Base-by-base conservation (phyloP, 1,284 basidiomycete species). In the Ustilago sp. region DNA sequence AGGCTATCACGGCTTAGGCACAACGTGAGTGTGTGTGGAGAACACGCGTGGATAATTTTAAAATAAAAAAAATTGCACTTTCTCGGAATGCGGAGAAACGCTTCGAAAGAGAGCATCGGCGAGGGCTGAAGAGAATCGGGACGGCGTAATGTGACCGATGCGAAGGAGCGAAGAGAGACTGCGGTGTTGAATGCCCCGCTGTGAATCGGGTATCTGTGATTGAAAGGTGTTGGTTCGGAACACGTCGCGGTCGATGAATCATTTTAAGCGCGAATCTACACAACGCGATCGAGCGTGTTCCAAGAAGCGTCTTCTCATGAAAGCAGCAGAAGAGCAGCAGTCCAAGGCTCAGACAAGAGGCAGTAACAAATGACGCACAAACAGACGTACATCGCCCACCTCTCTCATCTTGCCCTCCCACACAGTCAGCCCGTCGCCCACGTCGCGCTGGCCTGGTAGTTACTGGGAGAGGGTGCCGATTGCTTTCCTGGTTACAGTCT, bases 271-370 rank as follows among this genome's bases (percentile, higher is more conserved):
- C 70, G 61, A 64, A 59, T 36, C 58, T 39, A 68, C 65, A 64
- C 65, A 64, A 68, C 70, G 70, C 70, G 65, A 68, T 54, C 56
- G 28, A 57, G 41, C 38, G 19, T 31, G 36, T 34, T 15, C 39
- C 13, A 41, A 15, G 39, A 17, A 2, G 9, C 13, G 1, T 13
- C 36, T 38, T 38, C 36, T 9, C 9, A 13, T 38, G 36, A 9
- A 13, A 41, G 39, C 39, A 41, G 39, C 13, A 41, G 13, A 41
- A 17, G 17, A 15, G 39, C 39, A 15, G 11, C 15, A 17, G 39
- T 17, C 17, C 15, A 28, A 28, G 11, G 39, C 11, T 15, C 17
- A 15, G 12, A 15, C 12, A 41, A 17, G 12, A 17, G 13, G 43
- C 19, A 19, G n/a, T 45, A 8, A 19, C 11, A 8, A 15, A 41